Evolutionary conservation across 2,329 filamentous ascomycete genomes (phyloP).

Genomic region (Remersonia thermophila): DNA sequence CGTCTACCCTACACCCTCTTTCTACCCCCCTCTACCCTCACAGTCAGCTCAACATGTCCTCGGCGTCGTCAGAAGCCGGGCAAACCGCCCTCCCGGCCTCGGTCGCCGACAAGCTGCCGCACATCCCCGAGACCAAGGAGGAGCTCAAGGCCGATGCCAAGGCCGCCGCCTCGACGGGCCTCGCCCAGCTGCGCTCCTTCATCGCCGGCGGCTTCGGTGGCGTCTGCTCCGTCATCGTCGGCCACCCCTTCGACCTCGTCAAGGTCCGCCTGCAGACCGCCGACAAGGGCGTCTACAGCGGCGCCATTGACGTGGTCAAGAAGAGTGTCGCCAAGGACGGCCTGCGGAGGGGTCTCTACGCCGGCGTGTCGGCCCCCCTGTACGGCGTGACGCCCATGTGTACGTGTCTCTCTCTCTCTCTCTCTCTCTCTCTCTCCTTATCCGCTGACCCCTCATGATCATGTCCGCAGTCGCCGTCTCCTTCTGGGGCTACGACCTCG

Average conservation of each 20-base stretch:
- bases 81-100: constrained; percentile 10
- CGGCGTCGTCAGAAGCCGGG: constrained; percentile 18
- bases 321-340: constrained; percentile 85
- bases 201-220: constrained; percentile 86
- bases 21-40: background rate
- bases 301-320: constrained; percentile 81
- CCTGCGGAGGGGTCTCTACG: constrained; percentile 69
- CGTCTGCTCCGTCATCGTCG: constrained; percentile 83
- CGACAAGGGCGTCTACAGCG: constrained; percentile 81
- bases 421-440: background rate
- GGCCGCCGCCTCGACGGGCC: constrained; percentile 25
- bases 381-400: constrained; percentile 98
- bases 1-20: too few species aligned
- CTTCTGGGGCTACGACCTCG: constrained; percentile 85
- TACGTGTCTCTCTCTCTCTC: constrained; percentile 34
- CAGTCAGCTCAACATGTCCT: background rate
- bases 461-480: constrained; percentile 49
- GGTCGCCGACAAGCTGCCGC: constrained; percentile 29
- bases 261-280: constrained; percentile 96
- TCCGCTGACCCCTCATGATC: background rate
- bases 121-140: constrained; percentile 33
- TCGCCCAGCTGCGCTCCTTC: constrained; percentile 61
- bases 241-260: constrained; percentile 94
- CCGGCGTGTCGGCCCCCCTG: constrained; percentile 89
- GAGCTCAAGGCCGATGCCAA: constrained; percentile 31